phyloP scores from a whole-genome alignment of 148 eudicot species.

The Vaccinium darrowii region DNA sequence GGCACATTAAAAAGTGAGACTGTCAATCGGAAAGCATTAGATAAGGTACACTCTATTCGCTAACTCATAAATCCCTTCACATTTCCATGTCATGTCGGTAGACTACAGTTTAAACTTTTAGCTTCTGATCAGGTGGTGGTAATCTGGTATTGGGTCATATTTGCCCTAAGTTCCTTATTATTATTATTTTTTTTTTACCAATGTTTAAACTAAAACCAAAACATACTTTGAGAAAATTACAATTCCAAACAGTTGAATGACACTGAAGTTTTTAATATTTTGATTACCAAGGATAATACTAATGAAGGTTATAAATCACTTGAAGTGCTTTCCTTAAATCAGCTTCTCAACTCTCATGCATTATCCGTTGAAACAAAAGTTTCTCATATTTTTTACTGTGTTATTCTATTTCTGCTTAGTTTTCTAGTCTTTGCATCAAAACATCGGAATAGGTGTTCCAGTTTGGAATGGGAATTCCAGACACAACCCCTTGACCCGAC shows the following conservation, averaged over 20 bases:
- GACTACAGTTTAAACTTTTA: not conserved
- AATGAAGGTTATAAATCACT: not conserved
- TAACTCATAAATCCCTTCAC: not conserved
- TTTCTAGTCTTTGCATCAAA: no score
- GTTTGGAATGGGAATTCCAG: no score
- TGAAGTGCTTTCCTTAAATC: not conserved
- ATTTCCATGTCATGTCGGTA: not conserved
- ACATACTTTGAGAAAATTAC: not conserved
- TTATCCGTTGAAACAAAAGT: not conserved
- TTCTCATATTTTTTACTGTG: not conserved
- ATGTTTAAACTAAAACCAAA: no score
- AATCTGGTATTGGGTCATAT: no score
- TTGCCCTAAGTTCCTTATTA: not conserved
- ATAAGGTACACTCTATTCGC: slow-evolving; percentile 59
- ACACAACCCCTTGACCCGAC: no score
- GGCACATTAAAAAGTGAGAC: slow-evolving; percentile 59
- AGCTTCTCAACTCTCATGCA: not conserved
- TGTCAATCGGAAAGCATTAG: slow-evolving; percentile 71
- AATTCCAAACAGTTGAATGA: not conserved
- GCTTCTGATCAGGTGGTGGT: not conserved
- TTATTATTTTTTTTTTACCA: not conserved
- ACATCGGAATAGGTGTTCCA: no score
- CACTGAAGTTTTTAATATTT: not conserved
- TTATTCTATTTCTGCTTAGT: no score
- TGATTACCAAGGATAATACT: not conserved